Percentiles rank a stretch among this genome's conserved stretches.
Evolutionary conservation across 768 basidiomycete genomes (phyloP).

Genomic region (Leccinum aurantiacum): DNA sequence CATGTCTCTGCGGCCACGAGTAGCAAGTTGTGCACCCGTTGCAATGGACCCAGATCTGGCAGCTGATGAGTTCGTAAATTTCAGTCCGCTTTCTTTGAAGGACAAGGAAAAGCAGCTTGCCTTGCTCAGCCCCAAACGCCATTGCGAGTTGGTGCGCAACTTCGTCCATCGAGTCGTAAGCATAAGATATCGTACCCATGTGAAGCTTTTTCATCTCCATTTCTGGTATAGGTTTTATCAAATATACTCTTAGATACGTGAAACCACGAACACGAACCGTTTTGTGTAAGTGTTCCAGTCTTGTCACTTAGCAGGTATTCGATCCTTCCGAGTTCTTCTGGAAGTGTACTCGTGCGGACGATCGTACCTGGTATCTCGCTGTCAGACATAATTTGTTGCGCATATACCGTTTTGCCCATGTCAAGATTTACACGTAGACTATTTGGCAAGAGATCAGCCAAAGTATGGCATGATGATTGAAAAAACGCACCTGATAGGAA

Average conservation of each 20-base stretch:
- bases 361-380: conserved; percentile 91
- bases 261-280: conserved; percentile 55
- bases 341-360: conserved; percentile 95
- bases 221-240: conserved; percentile 47
- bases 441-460: background rate
- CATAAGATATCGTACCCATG: conserved; percentile 98
- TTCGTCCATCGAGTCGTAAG: conserved; percentile 98
- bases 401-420: conserved; percentile 99
- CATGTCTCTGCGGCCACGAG: conserved; percentile 90
- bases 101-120: conserved; percentile 31
- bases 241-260: background rate
- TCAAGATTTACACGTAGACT: conserved; percentile 99
- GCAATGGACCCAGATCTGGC: conserved; percentile 54
- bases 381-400: conserved; percentile 93
- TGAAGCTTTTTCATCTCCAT: conserved; percentile 99
- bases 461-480: background rate
- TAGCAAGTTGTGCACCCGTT: conserved; percentile 81
- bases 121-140: conserved; percentile 73
- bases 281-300: conserved; percentile 96
- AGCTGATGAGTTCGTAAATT: conserved; percentile 34
- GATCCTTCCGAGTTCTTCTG: conserved; percentile 93
- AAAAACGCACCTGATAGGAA: conserved; percentile 86
- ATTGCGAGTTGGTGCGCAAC: conserved; percentile 88
- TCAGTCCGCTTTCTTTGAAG: background rate
- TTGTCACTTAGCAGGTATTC: conserved; percentile 97